Base-by-base conservation (phyloP, 768 basidiomycete genomes). In the Mrakia blollopis region DNA sequence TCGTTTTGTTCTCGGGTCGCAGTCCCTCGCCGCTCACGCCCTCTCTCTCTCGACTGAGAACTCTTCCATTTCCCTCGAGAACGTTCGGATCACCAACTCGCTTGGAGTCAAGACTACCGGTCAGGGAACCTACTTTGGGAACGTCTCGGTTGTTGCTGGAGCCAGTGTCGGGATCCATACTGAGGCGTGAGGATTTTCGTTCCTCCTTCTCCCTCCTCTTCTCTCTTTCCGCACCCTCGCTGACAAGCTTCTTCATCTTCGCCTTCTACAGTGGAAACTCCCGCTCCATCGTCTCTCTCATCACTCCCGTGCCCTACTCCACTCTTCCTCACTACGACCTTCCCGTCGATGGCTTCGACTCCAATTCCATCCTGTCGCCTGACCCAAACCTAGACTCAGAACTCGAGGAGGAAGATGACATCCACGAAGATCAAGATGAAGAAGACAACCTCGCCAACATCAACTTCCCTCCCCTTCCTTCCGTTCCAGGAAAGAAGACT, bases 71-170 rank as follows among this genome's bases (percentile, higher is more conserved):
- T 23, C 37, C 35, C 35, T 68, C 37, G 65, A 68, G 5, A 39
- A 68, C 25, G 65, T 68, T 21, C 39, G 65, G 7, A 37, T 68
- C 35, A 44, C 35, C 21, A 39, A 44, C 18, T 23, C 16, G 6
- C 65, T 68, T 21, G 65, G 44, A 21, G 39, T 68, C 65, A 68
- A n/a, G 37, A 41, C 65, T 2, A 68, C 37, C 65, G 65, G 65
- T 1, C 39, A 35, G 5, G 65, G 35, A 23, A 37, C 37, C 9
- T 68, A 21, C 37, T 16, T 8, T 6, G 65, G 65, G 13, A 68
- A 41, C 37, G 18, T 68, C 35, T 39, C 65, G 39, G 9, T 68
- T 39, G 65, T 41, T 7, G 65, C 35, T 16, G 65, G 65, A 37
- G 65, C 39, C 18, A 68, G 13, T 3, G 65, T 39, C 25, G 35